Evolutionary conservation across 768 basidiomycete genomes (phyloP), one percentile per base, ranked within the genome.

Genomic region (Termitomyces sp.): DNA sequence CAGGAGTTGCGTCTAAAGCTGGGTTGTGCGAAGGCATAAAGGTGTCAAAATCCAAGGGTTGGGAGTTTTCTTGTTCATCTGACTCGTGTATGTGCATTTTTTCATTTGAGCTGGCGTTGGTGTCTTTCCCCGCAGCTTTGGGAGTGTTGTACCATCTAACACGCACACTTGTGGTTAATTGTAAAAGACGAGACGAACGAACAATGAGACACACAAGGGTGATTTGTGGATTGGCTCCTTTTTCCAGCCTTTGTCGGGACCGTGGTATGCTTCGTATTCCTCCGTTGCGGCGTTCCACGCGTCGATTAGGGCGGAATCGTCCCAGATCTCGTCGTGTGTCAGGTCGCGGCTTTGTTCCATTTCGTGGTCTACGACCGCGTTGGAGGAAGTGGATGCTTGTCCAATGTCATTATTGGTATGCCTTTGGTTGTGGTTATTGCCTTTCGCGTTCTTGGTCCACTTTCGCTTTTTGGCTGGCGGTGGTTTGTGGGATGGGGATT

Each of bases 221-320:
- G 91, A 89, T 63, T 83, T 88, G 67, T 88, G 83, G 16, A 86
- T 73, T 0, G 85, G 79, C 50, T 88, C 82, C 3, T 75, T 71
- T 67, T 92, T 90, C 91, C 91, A 92, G 5, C 75, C 76, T 65
- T 89, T 84, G 4, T 80, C 82, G 16, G 78, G 76, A 0, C 90
- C 91, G 64, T 93, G 82, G 61, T 78, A 82, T 18, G 80, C 81
- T 73, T 88, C 79, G 63, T 92, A 93, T 67, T 93, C 91, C 57
- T 88, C 88, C 61, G 79, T 83, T 18, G 91, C 91, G 58, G 90
- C 86, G 67, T 92, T 80, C 91, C 91, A 92, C 20, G 91, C 91
- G 53, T 88, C 79, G 46, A 93, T 81, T 61, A 93, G 79, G 4
- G 87, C 88, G 36, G 88, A 87, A 67, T 93, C 91, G 61, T 93